Evolutionary conservation across 75 land plant genomes (phyloP).

Genomic region (Isoetes taiwanensis): DNA sequence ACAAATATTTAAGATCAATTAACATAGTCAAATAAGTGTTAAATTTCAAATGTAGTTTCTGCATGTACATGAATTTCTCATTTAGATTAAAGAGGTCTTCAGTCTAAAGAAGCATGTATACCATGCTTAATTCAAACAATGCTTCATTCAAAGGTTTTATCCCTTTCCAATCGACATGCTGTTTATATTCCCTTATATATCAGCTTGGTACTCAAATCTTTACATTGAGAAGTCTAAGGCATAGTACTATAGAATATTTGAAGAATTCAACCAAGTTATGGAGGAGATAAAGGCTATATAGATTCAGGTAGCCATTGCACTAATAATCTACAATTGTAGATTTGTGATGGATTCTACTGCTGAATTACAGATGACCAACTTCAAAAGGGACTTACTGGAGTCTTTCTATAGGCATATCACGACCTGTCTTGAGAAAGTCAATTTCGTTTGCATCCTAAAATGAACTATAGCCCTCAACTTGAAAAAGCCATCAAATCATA

Average conservation of each 20-base stretch:
- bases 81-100: constrained; percentile 21
- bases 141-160: not conserved
- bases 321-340: too few relatives aligned
- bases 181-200: not conserved
- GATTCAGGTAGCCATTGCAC: too few relatives aligned
- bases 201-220: not conserved
- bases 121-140: not conserved
- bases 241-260: constrained; percentile 8
- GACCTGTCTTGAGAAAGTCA: too few relatives aligned
- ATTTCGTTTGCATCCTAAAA: too few relatives aligned
- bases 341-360: too few relatives aligned
- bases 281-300: too few relatives aligned
- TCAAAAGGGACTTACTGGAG: too few relatives aligned
- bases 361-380: too few relatives aligned
- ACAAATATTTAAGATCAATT: not conserved
- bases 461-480: too few relatives aligned
- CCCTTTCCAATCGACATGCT: not conserved
- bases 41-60: not conserved
- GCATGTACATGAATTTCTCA: not conserved
- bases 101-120: constrained; percentile 13
- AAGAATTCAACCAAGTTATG: constrained; percentile 12
- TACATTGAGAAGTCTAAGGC: constrained; percentile 9
- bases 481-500: too few relatives aligned
- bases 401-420: too few relatives aligned
- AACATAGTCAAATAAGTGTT: not conserved